Conservation (phyloP, 495 filamentous ascomycete genomes). For the Trichocladium uniseriatum region DNA sequence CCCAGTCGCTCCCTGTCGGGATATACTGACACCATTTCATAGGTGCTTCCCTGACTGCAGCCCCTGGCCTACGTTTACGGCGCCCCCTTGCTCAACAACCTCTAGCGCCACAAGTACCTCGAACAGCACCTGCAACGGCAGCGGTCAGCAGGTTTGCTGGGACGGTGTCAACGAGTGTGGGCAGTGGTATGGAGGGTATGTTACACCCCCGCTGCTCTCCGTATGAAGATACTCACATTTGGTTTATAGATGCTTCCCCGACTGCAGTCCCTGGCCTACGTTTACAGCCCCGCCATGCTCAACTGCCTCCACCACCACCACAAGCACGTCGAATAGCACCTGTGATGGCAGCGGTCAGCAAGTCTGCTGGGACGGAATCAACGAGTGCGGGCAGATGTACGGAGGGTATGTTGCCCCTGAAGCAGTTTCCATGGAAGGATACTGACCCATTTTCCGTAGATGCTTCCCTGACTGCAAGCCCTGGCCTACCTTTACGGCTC, state of each 20-base stretch:
- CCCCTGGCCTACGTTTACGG: conserved; percentile 15
- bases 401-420: conserved; percentile 13
- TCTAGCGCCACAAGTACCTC: background rate
- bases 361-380: conserved; percentile 15
- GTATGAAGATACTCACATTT: background rate
- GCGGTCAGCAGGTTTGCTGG: conserved; percentile 8
- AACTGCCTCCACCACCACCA: background rate
- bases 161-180: conserved; percentile 18
- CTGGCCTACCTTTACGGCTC: no score
- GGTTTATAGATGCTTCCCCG: conserved; percentile 15
- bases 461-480: no score
- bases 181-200: conserved; percentile 19
- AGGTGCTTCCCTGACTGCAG: conserved; percentile 22
- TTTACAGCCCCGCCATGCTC: conserved; percentile 6
- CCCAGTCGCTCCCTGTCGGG: no score
- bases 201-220: background rate
- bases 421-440: background rate
- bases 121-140: background rate
- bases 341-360: background rate
- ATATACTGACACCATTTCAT: background rate
- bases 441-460: background rate
- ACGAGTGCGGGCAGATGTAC: conserved; percentile 18
- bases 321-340: background rate
- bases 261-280: conserved; percentile 19
- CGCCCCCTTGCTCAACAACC: conserved; percentile 1